Percentiles rank a stretch among this genome's conserved stretches.
phyloP scores from a whole-genome alignment of 2,329 filamentous ascomycete species.

The Trichoderma simmonsii region DNA sequence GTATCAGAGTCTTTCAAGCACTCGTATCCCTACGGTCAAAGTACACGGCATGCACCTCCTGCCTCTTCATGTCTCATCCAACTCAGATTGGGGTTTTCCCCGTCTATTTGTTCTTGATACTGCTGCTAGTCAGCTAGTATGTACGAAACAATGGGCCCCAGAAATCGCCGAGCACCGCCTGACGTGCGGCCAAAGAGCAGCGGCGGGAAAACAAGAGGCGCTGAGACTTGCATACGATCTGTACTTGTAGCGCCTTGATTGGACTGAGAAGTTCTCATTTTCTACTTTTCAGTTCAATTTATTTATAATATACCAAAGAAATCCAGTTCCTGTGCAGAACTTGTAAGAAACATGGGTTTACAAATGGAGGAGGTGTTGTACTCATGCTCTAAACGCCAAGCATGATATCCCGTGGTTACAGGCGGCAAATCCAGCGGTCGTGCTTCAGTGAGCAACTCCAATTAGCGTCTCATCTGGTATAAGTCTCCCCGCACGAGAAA shows the following conservation, averaged over 20 bases:
- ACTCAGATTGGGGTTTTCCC: neutral
- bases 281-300: neutral
- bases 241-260: neutral
- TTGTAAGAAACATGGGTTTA: neutral
- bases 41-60: neutral
- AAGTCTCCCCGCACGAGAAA: neutral
- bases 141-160: neutral
- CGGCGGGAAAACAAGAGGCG: neutral
- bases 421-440: neutral
- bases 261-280: neutral
- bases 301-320: neutral
- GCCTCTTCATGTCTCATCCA: neutral
- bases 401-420: neutral
- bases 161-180: neutral
- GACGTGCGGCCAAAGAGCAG: neutral
- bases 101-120: neutral
- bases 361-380: neutral
- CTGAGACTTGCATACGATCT: neutral
- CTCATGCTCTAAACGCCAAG: neutral
- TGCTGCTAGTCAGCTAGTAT: too few species aligned
- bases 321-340: neutral
- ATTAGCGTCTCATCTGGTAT: neutral
- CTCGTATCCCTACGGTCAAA: neutral
- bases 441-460: neutral
- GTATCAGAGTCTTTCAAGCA: neutral